Evolutionary conservation across 306 rosid species (phyloP).

Genomic region (Alnus rubra): DNA sequence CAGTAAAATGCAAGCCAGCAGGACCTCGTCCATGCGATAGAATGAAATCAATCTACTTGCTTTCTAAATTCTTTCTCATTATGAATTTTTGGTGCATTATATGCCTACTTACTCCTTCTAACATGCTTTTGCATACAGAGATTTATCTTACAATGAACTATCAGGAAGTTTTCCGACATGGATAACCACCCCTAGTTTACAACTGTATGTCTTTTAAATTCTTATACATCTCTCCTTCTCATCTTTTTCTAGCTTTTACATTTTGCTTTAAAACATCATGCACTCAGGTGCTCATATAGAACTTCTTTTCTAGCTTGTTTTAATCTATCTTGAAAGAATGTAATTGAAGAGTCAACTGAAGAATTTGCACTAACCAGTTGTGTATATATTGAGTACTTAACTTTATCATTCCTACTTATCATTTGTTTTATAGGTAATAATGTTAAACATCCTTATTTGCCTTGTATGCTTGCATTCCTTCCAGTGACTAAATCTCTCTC

Average conservation of each 20-base stretch:
- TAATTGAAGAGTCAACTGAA: not conserved
- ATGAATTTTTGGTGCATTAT: not conserved
- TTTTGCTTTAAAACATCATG: not conserved
- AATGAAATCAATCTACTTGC: not conserved
- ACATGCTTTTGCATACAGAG: slow-evolving; percentile 17
- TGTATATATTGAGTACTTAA: not conserved
- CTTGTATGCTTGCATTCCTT: not conserved
- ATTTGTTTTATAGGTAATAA: not conserved
- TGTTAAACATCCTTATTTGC: not conserved
- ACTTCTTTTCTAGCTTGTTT: not conserved
- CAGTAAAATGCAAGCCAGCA: not conserved
- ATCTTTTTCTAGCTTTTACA: not conserved
- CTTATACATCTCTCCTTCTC: not conserved
- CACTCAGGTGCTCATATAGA: not conserved
- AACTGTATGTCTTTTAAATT: slow-evolving; percentile 19
- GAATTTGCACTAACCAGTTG: not conserved
- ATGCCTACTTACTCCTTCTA: not conserved
- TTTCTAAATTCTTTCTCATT: not conserved
- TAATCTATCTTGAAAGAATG: not conserved
- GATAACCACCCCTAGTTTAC: slow-evolving; percentile 5
- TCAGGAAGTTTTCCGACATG: slow-evolving; percentile 26
- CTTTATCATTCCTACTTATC: not conserved
- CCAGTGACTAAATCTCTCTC: not conserved
- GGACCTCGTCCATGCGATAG: not conserved
- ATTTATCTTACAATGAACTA: slow-evolving; percentile 31